Conservation (phyloP, 441 rosid genomes). For the Kokia cookei region DNA sequence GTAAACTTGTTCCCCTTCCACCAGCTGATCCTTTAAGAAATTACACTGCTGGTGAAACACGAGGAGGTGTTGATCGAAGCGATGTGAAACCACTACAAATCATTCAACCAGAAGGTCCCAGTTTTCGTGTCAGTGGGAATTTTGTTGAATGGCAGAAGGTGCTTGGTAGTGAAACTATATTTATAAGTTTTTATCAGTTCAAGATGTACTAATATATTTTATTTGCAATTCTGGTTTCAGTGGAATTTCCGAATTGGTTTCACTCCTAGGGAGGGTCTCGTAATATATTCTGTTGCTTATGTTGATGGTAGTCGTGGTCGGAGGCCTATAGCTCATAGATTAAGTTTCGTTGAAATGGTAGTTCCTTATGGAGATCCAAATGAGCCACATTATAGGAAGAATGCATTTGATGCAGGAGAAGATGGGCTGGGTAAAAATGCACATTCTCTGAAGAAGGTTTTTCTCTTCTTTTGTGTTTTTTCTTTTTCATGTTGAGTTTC, state of each 20-base stretch:
- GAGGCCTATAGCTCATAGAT: slow-evolving; percentile 40
- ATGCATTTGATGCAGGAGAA: slow-evolving; percentile 51
- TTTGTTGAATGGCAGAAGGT: slow-evolving; percentile 52
- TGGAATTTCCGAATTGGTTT: slow-evolving; percentile 50
- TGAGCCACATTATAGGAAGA: slow-evolving; percentile 47
- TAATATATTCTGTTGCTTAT: slow-evolving; percentile 39
- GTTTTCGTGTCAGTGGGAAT: slow-evolving; percentile 39
- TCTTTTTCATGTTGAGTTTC: not conserved
- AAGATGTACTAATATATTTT: not conserved
- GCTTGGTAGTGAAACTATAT: not conserved
- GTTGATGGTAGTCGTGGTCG: slow-evolving; percentile 43
- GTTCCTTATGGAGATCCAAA: slow-evolving; percentile 53
- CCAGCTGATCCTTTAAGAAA: slow-evolving; percentile 51
- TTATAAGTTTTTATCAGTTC: not conserved
- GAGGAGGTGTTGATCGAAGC: slow-evolving; percentile 46
- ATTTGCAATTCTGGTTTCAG: slow-evolving; percentile 20
- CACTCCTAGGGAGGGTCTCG: slow-evolving; percentile 39
- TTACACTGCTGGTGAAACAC: slow-evolving; percentile 40
- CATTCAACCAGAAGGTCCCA: slow-evolving; percentile 46
- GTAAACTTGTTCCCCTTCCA: slow-evolving; percentile 40
- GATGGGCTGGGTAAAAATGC: slow-evolving; percentile 51
- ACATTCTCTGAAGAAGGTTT: slow-evolving; percentile 42
- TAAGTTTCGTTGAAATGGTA: slow-evolving; percentile 49
- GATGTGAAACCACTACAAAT: slow-evolving; percentile 45
- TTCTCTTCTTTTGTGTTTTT: not conserved